phyloP scores from a whole-genome alignment of 805 yeast genomes.

The Cyberlindnera americana region DNA sequence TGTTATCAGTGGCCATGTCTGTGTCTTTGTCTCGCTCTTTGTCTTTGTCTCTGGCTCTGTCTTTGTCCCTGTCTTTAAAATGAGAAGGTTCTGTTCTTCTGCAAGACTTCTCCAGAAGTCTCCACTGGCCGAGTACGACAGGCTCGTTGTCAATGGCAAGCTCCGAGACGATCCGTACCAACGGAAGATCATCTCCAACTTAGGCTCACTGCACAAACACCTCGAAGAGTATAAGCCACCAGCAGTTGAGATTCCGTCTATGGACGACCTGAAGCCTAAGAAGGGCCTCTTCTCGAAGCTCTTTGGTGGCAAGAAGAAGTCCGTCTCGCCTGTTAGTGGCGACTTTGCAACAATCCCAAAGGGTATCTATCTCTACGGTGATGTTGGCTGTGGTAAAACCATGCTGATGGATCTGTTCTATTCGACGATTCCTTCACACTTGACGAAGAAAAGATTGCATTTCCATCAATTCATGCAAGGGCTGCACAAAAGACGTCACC shows the following conservation, averaged over 20 bases:
- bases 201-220: conserved; percentile 56
- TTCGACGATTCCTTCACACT: conserved; percentile 70
- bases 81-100: conserved; percentile 4
- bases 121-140: conserved; percentile 51
- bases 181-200: conserved; percentile 60
- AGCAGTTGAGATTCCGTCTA: conserved; percentile 47
- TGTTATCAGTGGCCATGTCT: background rate
- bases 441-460: conserved; percentile 79
- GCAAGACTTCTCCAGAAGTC: conserved; percentile 24
- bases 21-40: no score
- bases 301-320: conserved; percentile 12
- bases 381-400: conserved; percentile 98
- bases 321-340: background rate
- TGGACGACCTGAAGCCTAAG: conserved; percentile 48
- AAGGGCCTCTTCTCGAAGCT: conserved; percentile 36
- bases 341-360: conserved; percentile 49
- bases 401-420: conserved; percentile 97
- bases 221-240: conserved; percentile 62
- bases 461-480: conserved; percentile 97
- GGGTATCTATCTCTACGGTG: conserved; percentile 93
- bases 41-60: no score
- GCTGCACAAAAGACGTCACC: conserved; percentile 83
- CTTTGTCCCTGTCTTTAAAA: no score
- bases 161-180: conserved; percentile 78
- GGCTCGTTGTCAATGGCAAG: conserved; percentile 43